Percentiles rank a stretch among this genome's conserved stretches.
Conservation (phyloP, 331 rosid species). For the Malus hybrid region DNA sequence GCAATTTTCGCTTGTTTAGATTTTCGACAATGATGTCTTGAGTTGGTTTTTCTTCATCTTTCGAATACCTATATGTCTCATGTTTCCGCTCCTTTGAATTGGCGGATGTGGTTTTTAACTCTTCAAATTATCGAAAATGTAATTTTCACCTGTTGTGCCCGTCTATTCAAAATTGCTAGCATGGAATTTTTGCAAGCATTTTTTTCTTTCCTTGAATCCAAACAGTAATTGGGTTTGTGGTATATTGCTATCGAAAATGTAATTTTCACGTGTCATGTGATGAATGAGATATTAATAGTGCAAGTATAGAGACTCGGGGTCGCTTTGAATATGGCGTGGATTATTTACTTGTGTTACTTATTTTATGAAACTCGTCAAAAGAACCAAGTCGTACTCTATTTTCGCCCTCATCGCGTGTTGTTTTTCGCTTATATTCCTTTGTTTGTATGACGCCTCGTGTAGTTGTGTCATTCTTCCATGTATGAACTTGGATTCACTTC, state of each 20-base stretch:
- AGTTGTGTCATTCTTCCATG: too few species aligned
- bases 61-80: background rate
- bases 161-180: background rate
- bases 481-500: too few species aligned
- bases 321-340: too few species aligned
- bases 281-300: too few species aligned
- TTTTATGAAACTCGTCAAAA: too few species aligned
- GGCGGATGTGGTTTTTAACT: conserved; percentile 18
- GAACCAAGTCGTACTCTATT: too few species aligned
- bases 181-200: background rate
- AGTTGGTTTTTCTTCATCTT: background rate
- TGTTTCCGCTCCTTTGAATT: conserved; percentile 6
- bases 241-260: background rate
- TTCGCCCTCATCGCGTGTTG: too few species aligned
- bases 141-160: background rate
- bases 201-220: background rate
- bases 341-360: too few species aligned
- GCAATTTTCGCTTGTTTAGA: conserved; percentile 5
- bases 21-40: background rate
- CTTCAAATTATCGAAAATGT: background rate
- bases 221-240: background rate
- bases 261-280: too few species aligned
- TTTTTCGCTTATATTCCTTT: too few species aligned
- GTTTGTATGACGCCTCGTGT: too few species aligned
- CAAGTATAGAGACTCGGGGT: too few species aligned